phyloP scores from a whole-genome alignment of 169 alveolate genomes.

The Plasmodium coatneyi region DNA sequence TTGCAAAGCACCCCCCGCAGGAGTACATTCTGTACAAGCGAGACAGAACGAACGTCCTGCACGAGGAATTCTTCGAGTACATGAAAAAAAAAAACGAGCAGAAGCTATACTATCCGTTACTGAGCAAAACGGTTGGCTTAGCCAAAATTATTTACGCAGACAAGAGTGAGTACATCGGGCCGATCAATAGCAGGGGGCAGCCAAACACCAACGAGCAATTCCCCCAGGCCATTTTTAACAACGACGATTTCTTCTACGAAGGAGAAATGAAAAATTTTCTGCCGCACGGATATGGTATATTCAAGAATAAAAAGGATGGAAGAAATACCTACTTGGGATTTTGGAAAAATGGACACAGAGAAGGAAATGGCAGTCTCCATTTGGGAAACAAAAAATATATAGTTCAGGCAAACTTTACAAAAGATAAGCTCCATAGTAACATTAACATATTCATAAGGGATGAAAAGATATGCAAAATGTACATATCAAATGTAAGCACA shows the following conservation, averaged over 20 bases:
- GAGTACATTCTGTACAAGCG: background rate
- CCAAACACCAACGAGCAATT: conserved; percentile 65
- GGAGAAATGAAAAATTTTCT: conserved; percentile 74
- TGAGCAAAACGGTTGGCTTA: conserved; percentile 40
- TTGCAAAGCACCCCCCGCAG: background rate
- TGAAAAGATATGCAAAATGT: conserved; percentile 61
- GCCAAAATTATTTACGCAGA: conserved; percentile 74
- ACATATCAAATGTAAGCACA: conserved; percentile 21
- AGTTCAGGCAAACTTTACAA: conserved; percentile 55
- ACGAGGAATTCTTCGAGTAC: conserved; percentile 31
- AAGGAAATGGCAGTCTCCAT: conserved; percentile 59
- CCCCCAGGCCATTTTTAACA: conserved; percentile 72
- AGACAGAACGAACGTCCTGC: conserved; percentile 16
- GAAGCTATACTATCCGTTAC: conserved; percentile 53
- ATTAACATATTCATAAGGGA: conserved; percentile 46
- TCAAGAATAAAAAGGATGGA: conserved; percentile 64
- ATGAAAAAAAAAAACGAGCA: conserved; percentile 58
- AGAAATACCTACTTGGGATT: conserved; percentile 65
- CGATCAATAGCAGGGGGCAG: conserved; percentile 66
- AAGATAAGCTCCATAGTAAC: conserved; percentile 60
- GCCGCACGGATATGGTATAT: conserved; percentile 74
- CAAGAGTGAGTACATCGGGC: conserved; percentile 73
- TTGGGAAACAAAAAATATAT: conserved; percentile 60
- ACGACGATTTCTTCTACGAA: conserved; percentile 53
- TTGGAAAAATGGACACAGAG: conserved; percentile 77